Evolutionary conservation across 495 filamentous ascomycete species (phyloP), one percentile per base, ranked within the genome.

Genomic region (Chaetomium tenue): DNA sequence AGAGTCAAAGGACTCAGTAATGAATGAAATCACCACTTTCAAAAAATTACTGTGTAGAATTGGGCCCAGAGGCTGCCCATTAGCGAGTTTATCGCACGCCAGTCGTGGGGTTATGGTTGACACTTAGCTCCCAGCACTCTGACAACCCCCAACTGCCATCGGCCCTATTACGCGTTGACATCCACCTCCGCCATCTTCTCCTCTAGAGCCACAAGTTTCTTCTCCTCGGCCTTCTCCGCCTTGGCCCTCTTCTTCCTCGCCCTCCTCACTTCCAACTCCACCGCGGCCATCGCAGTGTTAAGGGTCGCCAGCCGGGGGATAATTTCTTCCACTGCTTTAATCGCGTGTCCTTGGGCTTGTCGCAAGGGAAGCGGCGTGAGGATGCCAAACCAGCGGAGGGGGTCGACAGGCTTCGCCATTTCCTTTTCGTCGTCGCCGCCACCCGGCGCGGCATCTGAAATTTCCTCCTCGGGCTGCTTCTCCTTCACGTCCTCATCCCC

Each of bases 301-400:
- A 83, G 67, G 12, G 75, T 72, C 30, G 73, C 78, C 51, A 85
- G 68, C 53, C 68, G 66, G 1, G 83, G 83, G 25, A 84, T 69
- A 46, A 80, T 63, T 11, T 78, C 69, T 69, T 79, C 76, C 8
- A 84, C 76, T 3, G 76, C 75, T 60, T 75, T 58, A 48, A 81
- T 66, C 25, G 79, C 75, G 48, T 75, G 72, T 15, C 58, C 74
- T 72, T 90, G 88, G 0, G 88, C 87, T 25, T 71, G 76, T 56
- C 86, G 84, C 46, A 92, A 79, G 8, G 86, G 74, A 28, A 74
- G 75, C 0, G 89, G 86, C 11, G 86, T 81, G 0, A 91, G 75
- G 42, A 91, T 81, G 6, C 89, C 89, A 71, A 88, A 91, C 88
- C 88, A 90, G 40, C 80, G 74, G 50, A 91, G 78, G 6, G 89